These are phyloP conservation scores for Colletotrichum zoysiae DNA, from an alignment of 2,329 filamentous ascomycete species.

Conservation along the genomic window DNA sequence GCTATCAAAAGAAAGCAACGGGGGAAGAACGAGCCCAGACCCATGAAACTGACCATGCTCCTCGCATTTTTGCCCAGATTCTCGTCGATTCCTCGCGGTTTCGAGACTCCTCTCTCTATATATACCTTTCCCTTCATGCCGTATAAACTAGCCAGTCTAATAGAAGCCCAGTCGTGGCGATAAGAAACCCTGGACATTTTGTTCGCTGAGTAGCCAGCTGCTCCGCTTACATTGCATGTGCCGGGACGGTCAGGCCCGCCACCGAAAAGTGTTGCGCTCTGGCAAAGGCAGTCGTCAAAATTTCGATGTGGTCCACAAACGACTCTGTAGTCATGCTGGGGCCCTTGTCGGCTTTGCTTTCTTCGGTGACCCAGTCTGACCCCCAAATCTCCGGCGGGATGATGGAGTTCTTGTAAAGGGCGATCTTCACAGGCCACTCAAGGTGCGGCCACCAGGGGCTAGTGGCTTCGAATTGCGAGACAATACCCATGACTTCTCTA, in stretches of 20 bases:
- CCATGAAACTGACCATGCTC: constrained; percentile 15
- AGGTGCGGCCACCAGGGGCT: constrained; percentile 72
- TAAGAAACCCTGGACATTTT: constrained; percentile 7
- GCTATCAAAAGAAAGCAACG: constrained; percentile 2
- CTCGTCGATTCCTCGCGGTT: constrained; percentile 10
- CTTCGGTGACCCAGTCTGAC: constrained; percentile 61
- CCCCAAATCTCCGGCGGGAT: constrained; percentile 71
- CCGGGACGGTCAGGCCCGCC: constrained; percentile 28
- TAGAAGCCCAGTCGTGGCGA: constrained; percentile 1
- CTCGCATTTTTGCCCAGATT: constrained; percentile 13
- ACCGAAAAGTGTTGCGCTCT: constrained; percentile 48
- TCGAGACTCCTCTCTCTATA: constrained; percentile 14
- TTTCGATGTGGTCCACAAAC: constrained; percentile 61
- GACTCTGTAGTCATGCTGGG: constrained; percentile 46
- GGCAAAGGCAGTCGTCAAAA: constrained; percentile 57
- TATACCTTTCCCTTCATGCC: constrained; percentile 1
- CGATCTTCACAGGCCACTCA: constrained; percentile 71
- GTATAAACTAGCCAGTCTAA: constrained; percentile 3
- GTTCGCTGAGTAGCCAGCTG: constrained; percentile 34
- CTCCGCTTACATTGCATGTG: constrained; percentile 33
- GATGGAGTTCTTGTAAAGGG: constrained; percentile 65
- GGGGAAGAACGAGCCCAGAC: not conserved
- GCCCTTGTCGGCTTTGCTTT: constrained; percentile 50
- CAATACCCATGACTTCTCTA: constrained; percentile 74
- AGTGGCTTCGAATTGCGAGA: constrained; percentile 69